Conservation (phyloP, 2,329 filamentous ascomycete species). For the Arthrinium phaeospermum region DNA sequence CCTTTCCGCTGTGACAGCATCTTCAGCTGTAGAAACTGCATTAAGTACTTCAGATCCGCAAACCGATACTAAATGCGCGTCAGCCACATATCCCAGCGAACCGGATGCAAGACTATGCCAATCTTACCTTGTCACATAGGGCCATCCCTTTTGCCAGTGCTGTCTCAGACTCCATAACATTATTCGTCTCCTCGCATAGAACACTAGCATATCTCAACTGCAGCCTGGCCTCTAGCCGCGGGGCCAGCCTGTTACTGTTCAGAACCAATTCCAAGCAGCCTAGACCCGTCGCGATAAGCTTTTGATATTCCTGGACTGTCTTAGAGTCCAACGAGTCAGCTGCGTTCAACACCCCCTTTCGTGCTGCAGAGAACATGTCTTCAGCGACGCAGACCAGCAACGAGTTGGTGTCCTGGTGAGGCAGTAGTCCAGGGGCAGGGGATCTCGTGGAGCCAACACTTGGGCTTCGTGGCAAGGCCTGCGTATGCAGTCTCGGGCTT, state of each 20-base stretch:
- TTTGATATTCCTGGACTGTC: slow-evolving; percentile 70
- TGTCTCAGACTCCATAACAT: slow-evolving; percentile 74
- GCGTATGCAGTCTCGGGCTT: slow-evolving; percentile 37
- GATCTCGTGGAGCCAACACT: slow-evolving; percentile 41
- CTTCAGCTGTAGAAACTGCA: slow-evolving; percentile 75
- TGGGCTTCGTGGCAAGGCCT: slow-evolving; percentile 37
- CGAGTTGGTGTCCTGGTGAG: slow-evolving; percentile 57
- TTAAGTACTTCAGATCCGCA: slow-evolving; percentile 75
- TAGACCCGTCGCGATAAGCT: slow-evolving; percentile 73
- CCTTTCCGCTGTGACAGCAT: slow-evolving; percentile 73
- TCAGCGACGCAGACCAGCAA: slow-evolving; percentile 75
- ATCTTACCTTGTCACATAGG: slow-evolving; percentile 66
- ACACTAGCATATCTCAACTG: slow-evolving; percentile 74
- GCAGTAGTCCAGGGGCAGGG: slow-evolving; percentile 46
- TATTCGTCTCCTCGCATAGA: slow-evolving; percentile 77
- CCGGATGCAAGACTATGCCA: background rate
- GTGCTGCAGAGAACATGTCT: slow-evolving; percentile 74
- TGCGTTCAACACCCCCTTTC: slow-evolving; percentile 56
- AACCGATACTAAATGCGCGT: slow-evolving; percentile 54
- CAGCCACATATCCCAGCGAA: background rate
- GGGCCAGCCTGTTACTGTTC: slow-evolving; percentile 63
- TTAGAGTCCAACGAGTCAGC: slow-evolving; percentile 55
- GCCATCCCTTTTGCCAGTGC: slow-evolving; percentile 73
- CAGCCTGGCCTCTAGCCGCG: slow-evolving; percentile 71
- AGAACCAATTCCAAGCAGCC: slow-evolving; percentile 75